Evolutionary conservation across 73 alveolate species (phyloP), one percentile per base, ranked within the genome.

Genomic region (Paramecium octaurelia): DNA sequence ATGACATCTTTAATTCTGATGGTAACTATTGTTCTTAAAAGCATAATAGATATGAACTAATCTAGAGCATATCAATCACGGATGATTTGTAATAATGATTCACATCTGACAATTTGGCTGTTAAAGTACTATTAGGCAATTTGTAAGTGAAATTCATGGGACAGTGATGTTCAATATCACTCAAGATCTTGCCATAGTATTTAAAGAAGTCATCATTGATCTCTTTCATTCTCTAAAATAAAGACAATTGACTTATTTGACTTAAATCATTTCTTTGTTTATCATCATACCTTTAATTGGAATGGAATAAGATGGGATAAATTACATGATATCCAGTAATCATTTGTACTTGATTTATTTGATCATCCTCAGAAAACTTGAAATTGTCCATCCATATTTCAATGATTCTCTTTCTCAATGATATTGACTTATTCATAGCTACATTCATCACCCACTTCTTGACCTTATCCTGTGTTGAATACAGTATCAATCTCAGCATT

Each of bases 321-420:
- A 80, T 46, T 43, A 80, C 91, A 23, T 80, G 57, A 46, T 80
- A 80, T 23, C 91, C 91, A 23, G 75, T 24, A 21, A 44, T 24
- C 57, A 80, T 43, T 80, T 80, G 12, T 20, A 46, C 91, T 48
- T 80, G n/a, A 48, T 80, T 80, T 5, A 48, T 10, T 40, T 11
- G 24, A 48, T 80, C 91, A 12, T 73, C 87, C 20, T 80, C 91
- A 1, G 46, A 59, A 20, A 31, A 80, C 21, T 43, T 80, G 50
- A 27, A 42, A 80, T 80, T 80, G 8, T 80, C 91, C 57, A 80
- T 23, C 91, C 91, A 80, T 6, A 80, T 80, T 21, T 80, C 91
- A 42, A 80, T 43, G 8, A 80, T 42, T 80, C 34, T 20, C 21
- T 43, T 80, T 46, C 91, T 80, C 14, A 80, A 80, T 14, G 48